Evolutionary conservation across 2,329 filamentous ascomycete genomes (phyloP).

Genomic region (Pezicula rhizophila): DNA sequence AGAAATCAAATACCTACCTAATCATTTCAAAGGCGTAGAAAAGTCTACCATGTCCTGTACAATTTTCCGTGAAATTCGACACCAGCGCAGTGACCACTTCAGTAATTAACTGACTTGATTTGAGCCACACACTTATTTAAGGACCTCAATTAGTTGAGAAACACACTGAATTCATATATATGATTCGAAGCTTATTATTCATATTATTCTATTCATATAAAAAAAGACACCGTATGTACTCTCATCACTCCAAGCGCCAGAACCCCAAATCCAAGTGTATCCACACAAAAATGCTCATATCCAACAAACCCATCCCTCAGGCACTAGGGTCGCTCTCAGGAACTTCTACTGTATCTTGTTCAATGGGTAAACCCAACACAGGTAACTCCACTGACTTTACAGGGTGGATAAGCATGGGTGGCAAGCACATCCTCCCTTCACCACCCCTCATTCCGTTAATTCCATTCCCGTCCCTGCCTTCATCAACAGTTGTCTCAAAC

Average conservation of each 20-base stretch:
- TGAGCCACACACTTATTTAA: no score
- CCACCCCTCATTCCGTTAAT: conserved; percentile 51
- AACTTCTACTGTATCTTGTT: conserved; percentile 12
- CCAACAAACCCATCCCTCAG: conserved; percentile 12
- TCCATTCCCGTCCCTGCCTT: conserved; percentile 30
- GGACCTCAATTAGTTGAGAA: no score
- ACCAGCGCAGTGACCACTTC: no score
- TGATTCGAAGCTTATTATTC: no score
- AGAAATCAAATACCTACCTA: no score
- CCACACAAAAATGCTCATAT: neutral
- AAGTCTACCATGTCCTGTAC: no score
- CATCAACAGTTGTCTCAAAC: conserved; percentile 57
- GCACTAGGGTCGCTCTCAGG: conserved; percentile 26
- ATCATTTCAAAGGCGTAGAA: no score
- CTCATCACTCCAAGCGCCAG: neutral
- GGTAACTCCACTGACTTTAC: conserved; percentile 67
- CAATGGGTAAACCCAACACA: conserved; percentile 16
- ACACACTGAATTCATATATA: no score
- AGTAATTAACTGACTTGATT: no score
- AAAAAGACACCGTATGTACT: neutral
- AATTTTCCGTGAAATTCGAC: no score
- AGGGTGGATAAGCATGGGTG: conserved; percentile 84
- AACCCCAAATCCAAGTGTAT: neutral
- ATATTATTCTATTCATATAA: no score
- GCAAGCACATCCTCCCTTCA: conserved; percentile 84